A percentile compares a stretch with the other conserved stretches of the same genome.
phyloP scores from a whole-genome alignment of 805 yeast genomes.

The Myxozyma melibiosi region DNA sequence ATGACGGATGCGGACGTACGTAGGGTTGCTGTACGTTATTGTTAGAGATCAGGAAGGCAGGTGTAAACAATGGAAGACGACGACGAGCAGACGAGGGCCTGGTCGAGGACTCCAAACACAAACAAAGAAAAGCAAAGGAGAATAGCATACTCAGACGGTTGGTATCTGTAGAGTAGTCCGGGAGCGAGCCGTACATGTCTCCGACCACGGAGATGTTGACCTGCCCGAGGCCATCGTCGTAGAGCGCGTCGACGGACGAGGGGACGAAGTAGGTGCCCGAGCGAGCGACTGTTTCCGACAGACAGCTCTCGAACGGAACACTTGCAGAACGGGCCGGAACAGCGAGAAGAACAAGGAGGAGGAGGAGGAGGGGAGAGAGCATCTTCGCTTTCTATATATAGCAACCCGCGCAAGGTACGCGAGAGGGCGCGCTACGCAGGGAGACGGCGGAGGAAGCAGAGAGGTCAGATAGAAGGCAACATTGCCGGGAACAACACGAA shows the following conservation, averaged over 20 bases:
- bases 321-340: slow-evolving; percentile 15
- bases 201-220: slow-evolving; percentile 23
- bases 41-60: neutral
- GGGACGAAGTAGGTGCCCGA: slow-evolving; percentile 30
- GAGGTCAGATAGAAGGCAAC: neutral
- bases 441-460: neutral
- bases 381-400: neutral
- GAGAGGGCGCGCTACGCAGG: neutral
- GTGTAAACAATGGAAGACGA: neutral
- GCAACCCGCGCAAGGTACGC: neutral
- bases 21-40: slow-evolving; percentile 36
- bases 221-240: slow-evolving; percentile 14
- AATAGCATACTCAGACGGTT: slow-evolving; percentile 28
- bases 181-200: slow-evolving; percentile 25
- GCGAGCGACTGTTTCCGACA: slow-evolving; percentile 9
- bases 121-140: neutral
- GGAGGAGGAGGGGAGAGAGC: neutral
- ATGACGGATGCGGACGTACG: slow-evolving; percentile 34
- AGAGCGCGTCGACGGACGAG: slow-evolving; percentile 21
- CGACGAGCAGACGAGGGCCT: no score
- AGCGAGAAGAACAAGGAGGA: slow-evolving; percentile 1
- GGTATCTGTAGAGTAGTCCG: slow-evolving; percentile 23
- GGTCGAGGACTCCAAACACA: no score
- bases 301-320: slow-evolving; percentile 21
- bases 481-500: no score